Evolutionary conservation across 768 basidiomycete species (phyloP), one percentile per base, ranked within the genome.

Genomic region (Xerocomellus intermedius): DNA sequence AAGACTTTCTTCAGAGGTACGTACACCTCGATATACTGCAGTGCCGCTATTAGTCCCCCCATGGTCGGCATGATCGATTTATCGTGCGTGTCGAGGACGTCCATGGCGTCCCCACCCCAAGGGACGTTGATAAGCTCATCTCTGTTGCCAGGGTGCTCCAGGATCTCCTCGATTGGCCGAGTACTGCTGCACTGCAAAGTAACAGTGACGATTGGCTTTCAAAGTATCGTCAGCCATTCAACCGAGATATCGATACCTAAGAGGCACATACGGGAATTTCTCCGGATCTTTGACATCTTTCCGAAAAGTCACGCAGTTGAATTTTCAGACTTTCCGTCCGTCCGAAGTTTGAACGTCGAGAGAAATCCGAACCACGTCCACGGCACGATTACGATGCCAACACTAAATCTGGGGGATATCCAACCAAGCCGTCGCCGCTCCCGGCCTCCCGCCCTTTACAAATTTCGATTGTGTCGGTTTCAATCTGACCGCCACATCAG

Each of bases 121-220:
- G 79, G 79, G 19, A 78, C 78, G 46, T 78, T 78, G 56, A 79
- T 79, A 24, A 82, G 67, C 55, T 81, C 81, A 50, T 81, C 80
- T 24, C 79, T 80, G 32, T 82, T 81, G 13, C 79, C 81, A 4
- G 80, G 80, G 57, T 82, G 81, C 58, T 79, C 71, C 38, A 65
- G 58, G 49, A 82, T 81, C 60, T 82, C 80, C 49, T 81, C 79
- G 10, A 80, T 73, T 24, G 80, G 77, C 10, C 82, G 69, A 0
- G 79, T 82, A 8, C 82, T 80, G 42, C 77, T 79, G 65, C 81
- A 82, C 61, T 82, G 81, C 17, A 82, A 62, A n/a, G 80, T 82
- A 32, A 81, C 75, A 0, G 81, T 80, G 8, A 82, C 4, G 57
- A 55, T 68, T 81, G 80, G 4, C 79, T 79, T 52, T 46, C 3